Conservation (phyloP, 148 eudicot genomes). For the Bassia scoparia region DNA sequence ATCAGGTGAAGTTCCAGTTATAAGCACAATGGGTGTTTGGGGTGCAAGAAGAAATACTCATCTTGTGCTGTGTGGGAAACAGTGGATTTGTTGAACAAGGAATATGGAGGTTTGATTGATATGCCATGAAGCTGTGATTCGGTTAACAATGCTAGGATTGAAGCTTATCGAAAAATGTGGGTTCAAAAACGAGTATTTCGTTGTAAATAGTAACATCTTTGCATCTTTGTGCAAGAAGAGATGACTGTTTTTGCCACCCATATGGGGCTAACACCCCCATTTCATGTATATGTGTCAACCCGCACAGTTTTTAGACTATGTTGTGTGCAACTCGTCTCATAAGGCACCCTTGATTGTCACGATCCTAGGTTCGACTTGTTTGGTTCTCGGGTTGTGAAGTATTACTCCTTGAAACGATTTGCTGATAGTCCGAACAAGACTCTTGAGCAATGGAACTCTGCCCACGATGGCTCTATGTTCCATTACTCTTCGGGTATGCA, state of each 20-base stretch:
- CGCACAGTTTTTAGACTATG: constrained; percentile 72
- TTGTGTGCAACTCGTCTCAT: constrained; percentile 63
- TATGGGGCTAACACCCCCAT: constrained; percentile 64
- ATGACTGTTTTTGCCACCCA: constrained; percentile 75
- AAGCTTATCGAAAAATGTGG: constrained; percentile 49
- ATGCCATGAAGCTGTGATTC: constrained; percentile 64
- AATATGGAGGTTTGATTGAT: constrained; percentile 56
- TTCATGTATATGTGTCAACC: constrained; percentile 88
- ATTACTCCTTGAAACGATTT: constrained; percentile 73
- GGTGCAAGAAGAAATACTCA: constrained; percentile 32
- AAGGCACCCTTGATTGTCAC: constrained; percentile 63
- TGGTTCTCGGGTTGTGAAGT: constrained; percentile 72
- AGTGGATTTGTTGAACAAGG: constrained; percentile 62
- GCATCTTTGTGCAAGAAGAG: constrained; percentile 65
- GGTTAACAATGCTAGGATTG: constrained; percentile 75
- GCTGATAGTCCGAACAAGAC: constrained; percentile 39
- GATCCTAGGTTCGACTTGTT: constrained; percentile 63
- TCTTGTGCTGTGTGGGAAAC: constrained; percentile 96
- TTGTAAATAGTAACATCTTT: constrained; percentile 81
- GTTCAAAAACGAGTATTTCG: constrained; percentile 63
- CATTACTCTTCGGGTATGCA: constrained; percentile 98
- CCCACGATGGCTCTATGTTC: constrained; percentile 69
- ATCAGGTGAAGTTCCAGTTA: constrained; percentile 37
- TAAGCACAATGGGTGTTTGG: constrained; percentile 22
- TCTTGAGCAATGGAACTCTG: constrained; percentile 50